These are phyloP conservation scores for Scheffersomyces lignosus DNA, from an alignment of 805 yeast genomes.

Conservation along the genomic window DNA sequence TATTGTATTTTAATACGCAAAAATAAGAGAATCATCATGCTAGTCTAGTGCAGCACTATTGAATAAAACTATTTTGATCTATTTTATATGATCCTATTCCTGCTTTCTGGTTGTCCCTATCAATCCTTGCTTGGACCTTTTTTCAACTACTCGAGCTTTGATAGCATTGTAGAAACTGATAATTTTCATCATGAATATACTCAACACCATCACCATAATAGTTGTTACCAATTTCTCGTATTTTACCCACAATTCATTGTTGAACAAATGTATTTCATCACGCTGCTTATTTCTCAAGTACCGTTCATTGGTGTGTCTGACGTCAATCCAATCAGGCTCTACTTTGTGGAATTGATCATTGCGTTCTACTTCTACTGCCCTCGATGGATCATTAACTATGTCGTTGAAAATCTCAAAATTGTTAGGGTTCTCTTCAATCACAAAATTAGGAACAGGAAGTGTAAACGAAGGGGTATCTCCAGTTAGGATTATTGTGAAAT, in stretches of 20 bases:
- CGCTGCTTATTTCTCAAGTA: slow-evolving; percentile 29
- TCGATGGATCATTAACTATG: slow-evolving; percentile 51
- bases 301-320: slow-evolving; percentile 26
- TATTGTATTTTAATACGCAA: no score
- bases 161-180: slow-evolving; percentile 2
- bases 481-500: slow-evolving; percentile 60
- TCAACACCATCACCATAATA: slow-evolving; percentile 25
- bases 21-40: no score
- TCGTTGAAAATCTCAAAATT: slow-evolving; percentile 53
- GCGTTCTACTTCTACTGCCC: slow-evolving; percentile 55
- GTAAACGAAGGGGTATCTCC: slow-evolving; percentile 17
- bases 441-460: slow-evolving; percentile 33
- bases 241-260: slow-evolving; percentile 48
- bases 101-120: neutral
- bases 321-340: slow-evolving; percentile 27
- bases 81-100: no score
- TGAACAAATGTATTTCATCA: slow-evolving; percentile 41
- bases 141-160: neutral
- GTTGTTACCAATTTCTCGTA: slow-evolving; percentile 49
- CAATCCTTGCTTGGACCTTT: neutral
- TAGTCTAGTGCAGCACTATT: no score
- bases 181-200: slow-evolving; percentile 16
- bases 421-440: slow-evolving; percentile 31
- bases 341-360: slow-evolving; percentile 40
- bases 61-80: no score